A percentile compares a stretch with the other conserved stretches of the same genome.
These are phyloP conservation scores for Pseudoturritis turrita DNA, from an alignment of 345 rosid genomes.

Conservation along the genomic window DNA sequence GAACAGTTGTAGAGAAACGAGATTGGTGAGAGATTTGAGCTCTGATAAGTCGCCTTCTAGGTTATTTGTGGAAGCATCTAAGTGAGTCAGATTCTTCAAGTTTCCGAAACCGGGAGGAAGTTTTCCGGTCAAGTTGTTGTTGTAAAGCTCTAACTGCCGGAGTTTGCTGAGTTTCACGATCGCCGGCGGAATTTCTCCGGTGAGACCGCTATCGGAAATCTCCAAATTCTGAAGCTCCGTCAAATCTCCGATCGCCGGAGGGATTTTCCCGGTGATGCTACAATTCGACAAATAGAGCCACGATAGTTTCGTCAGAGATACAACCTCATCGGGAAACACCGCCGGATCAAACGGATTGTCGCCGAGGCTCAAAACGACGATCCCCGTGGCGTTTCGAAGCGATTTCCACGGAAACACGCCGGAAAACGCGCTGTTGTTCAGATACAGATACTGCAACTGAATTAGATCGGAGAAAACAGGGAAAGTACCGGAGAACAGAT, in stretches of 20 bases:
- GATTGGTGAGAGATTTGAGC: conserved; percentile 46
- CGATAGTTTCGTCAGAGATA: conserved; percentile 45
- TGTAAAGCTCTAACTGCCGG: conserved; percentile 64
- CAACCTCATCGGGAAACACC: conserved; percentile 46
- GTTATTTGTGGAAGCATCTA: conserved; percentile 58
- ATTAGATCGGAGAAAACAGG: conserved; percentile 53
- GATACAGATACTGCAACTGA: conserved; percentile 45
- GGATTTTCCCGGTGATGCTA: conserved; percentile 56
- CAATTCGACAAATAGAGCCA: conserved; percentile 67
- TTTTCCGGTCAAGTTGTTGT: conserved; percentile 55
- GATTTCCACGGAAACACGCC: conserved; percentile 79
- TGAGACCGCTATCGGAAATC: conserved; percentile 42
- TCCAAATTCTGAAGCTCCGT: conserved; percentile 54
- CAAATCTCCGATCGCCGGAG: conserved; percentile 55
- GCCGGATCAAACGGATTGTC: conserved; percentile 52
- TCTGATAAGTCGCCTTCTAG: conserved; percentile 67
- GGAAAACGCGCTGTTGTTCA: conserved; percentile 58
- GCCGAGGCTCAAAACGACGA: conserved; percentile 56
- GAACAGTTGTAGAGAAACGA: conserved; percentile 59
- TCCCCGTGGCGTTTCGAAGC: conserved; percentile 41
- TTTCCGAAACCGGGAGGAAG: conserved; percentile 66
- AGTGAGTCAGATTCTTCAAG: conserved; percentile 46
- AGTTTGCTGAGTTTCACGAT: conserved; percentile 57
- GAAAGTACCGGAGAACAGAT: conserved; percentile 51
- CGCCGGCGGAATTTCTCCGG: conserved; percentile 59